Evolutionary conservation across 73 alveolate species (phyloP), one percentile per base, ranked within the genome.

Genomic region (Paramecium octaurelia): DNA sequence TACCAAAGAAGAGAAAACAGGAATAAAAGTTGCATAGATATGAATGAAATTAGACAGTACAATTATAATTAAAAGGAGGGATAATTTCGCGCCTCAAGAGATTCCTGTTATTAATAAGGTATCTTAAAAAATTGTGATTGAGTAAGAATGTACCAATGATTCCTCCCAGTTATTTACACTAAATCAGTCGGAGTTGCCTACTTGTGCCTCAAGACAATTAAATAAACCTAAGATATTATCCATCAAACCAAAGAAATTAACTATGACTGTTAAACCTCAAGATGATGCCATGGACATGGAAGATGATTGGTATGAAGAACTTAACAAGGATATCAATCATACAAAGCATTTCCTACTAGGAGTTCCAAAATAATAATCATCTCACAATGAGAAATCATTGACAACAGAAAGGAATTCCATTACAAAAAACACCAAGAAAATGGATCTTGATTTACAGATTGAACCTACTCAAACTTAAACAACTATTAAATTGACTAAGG

Each of bases 61-160:
- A 64, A 64, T 64, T 64, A 64, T 64, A 64, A 64, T 64, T 64
- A 64, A 64, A 64, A 64, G 84, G 84, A 64, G 84, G 84, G 84
- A 64, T 64, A 64, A 64, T 64, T 64, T 64, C 84, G 84, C 84
- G 84, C 84, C 84, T 64, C 84, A 64, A 64, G 46, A 64, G 24
- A 34, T 64, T 64, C 84, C 84, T 64, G 84, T 40, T 73, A 73
- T 73, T 36, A 73, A 73, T 73, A 73, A 73, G 87, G 87, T 73
- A 73, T 73, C 87, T 35, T 73, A 73, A 73, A 73, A 31, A 35
- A 73, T 73, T n/a, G 87, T 73, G 60, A 73, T 73, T 73, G 87
- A 73, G 58, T 73, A 73, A 73, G 87, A 73, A 73, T 73, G 57
- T 73, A 34, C 87, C 44, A 64, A 64, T 34, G 50, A 64, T 12